These are phyloP conservation scores for Westerdykella sp. DNA, from an alignment of 2,329 filamentous ascomycete species.

Conservation along the genomic window DNA sequence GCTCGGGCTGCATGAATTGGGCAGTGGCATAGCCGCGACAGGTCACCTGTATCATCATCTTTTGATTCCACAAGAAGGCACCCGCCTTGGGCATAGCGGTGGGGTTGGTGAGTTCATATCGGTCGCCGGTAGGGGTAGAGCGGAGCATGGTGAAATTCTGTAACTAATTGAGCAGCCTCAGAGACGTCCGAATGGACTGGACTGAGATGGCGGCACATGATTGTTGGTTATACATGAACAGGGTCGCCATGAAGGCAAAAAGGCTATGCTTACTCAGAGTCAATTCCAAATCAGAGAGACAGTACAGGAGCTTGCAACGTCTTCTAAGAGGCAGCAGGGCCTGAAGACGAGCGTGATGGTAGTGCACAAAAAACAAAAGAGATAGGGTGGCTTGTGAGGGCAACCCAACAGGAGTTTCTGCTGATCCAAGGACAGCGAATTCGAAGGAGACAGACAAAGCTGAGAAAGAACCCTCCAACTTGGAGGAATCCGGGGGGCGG, in stretches of 20 bases:
- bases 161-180: constrained; percentile 6
- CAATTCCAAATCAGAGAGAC: constrained; percentile 10
- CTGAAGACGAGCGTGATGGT: constrained; percentile 3
- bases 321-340: constrained; percentile 9
- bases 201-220: constrained; percentile 12
- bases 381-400: constrained; percentile 2
- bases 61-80: constrained; percentile 55
- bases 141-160: constrained; percentile 25
- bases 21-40: constrained; percentile 54
- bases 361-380: constrained; percentile 2
- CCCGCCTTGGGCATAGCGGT: constrained; percentile 52
- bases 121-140: constrained; percentile 45
- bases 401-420: constrained; percentile 3
- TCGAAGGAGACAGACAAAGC: neutral
- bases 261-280: constrained; percentile 24
- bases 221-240: constrained; percentile 21
- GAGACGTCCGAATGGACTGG: constrained; percentile 8
- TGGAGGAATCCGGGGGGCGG: no score
- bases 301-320: constrained; percentile 3
- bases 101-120: constrained; percentile 52
- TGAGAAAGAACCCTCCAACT: neutral
- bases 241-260: constrained; percentile 15
- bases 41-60: constrained; percentile 56
- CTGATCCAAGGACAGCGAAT: neutral
- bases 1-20: constrained; percentile 57